phyloP scores from a whole-genome alignment of 192 early-diverging fungal genomes.

The Rhizophagus clarus region DNA sequence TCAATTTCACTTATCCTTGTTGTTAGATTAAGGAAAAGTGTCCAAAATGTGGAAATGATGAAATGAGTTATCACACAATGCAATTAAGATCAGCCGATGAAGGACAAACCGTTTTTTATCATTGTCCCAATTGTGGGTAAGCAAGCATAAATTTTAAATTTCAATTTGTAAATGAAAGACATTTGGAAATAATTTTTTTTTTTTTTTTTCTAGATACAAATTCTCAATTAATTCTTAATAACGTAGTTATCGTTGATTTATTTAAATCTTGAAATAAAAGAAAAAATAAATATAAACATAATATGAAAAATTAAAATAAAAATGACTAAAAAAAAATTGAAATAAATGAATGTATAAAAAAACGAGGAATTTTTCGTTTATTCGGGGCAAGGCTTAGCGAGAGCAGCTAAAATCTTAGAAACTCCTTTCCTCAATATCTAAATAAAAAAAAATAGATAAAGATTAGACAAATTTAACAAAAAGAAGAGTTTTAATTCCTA shows the following conservation, averaged over 20 bases:
- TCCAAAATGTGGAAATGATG: conserved; percentile 87
- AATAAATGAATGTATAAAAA: neutral
- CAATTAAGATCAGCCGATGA: conserved; percentile 98
- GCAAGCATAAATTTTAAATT: conserved; percentile 12
- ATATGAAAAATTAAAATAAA: neutral
- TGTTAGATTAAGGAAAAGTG: conserved; percentile 93
- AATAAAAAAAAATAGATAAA: neutral
- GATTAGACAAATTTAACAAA: neutral
- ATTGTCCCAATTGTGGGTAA: conserved; percentile 94
- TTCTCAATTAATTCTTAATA: neutral
- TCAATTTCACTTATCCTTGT: neutral
- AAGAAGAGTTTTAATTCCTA: neutral
- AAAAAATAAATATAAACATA: no score
- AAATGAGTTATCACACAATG: conserved; percentile 96
- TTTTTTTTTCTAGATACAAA: neutral
- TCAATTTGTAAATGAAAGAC: no score
- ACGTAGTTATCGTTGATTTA: neutral
- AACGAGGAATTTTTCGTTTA: neutral
- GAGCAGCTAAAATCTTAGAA: neutral
- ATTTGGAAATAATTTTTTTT: neutral
- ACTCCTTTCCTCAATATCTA: neutral
- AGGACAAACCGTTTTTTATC: conserved; percentile 99
- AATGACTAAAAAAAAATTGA: neutral
- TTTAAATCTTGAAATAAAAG: neutral
- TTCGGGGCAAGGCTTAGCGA: neutral